Evolutionary conservation across 2,329 filamentous ascomycete genomes (phyloP).

Genomic region (Ophiocordyceps robertsii): DNA sequence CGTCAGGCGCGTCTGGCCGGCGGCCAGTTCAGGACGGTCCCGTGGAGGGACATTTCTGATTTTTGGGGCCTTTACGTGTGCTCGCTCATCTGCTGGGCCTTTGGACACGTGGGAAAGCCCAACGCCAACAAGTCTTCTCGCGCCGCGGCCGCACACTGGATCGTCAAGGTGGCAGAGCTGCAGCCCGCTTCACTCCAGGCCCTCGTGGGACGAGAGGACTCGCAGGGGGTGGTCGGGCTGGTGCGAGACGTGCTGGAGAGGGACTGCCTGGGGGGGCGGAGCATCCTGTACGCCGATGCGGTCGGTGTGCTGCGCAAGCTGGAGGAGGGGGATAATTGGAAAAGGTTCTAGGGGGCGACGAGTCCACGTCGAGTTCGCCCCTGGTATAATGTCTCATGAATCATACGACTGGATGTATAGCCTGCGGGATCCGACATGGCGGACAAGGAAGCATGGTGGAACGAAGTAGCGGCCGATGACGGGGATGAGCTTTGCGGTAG

Average conservation of each 20-base stretch:
- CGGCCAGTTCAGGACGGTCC: conserved; percentile 3
- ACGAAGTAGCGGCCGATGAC: background rate
- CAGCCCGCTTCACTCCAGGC: conserved; percentile 24
- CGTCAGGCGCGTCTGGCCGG: conserved; percentile 1
- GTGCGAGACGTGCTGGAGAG: conserved; percentile 31
- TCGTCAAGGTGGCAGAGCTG: conserved; percentile 26
- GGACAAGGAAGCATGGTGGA: background rate
- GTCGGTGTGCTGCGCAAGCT: conserved; percentile 37
- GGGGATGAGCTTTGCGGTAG: background rate
- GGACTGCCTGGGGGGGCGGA: conserved; percentile 35
- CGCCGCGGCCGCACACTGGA: conserved; percentile 20
- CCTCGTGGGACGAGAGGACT: conserved; percentile 18
- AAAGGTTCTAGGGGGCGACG: conserved; percentile 12
- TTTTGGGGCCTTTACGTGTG: conserved; percentile 45
- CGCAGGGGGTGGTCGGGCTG: conserved; percentile 36
- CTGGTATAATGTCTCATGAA: too few relatives aligned
- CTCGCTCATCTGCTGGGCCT: conserved; percentile 46
- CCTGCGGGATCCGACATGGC: too few relatives aligned
- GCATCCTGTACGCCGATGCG: conserved; percentile 38
- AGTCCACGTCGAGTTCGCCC: too few relatives aligned
- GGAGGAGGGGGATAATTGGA: conserved; percentile 28
- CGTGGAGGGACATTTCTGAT: conserved; percentile 28
- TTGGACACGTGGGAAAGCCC: conserved; percentile 21
- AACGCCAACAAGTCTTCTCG: conserved; percentile 8
- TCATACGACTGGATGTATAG: too few relatives aligned